These are phyloP conservation scores for Echinochloa phyllopogon DNA, from an alignment of 176 grass and related monocot species.

Conservation along the genomic window DNA sequence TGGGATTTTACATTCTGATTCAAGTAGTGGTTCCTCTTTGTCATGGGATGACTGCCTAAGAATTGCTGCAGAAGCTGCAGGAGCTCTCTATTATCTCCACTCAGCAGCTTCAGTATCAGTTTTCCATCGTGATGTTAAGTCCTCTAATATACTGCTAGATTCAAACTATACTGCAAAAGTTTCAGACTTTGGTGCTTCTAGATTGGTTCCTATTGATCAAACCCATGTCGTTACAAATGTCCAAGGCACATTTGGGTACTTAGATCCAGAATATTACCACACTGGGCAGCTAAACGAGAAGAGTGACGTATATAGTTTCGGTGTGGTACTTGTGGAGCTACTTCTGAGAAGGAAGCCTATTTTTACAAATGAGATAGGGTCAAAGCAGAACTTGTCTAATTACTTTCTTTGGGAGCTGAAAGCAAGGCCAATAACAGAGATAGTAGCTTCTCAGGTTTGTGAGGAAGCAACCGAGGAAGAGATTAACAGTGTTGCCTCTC, in stretches of 20 bases:
- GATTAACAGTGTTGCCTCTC: neutral
- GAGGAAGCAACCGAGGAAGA: slow-evolving; percentile 30
- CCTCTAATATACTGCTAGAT: neutral
- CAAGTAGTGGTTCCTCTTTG: neutral
- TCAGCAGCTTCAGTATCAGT: neutral
- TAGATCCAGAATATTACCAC: slow-evolving; percentile 54
- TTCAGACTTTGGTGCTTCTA: slow-evolving; percentile 7
- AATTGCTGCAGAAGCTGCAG: slow-evolving; percentile 19
- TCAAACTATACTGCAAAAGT: neutral
- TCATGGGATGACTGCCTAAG: neutral
- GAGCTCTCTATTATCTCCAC: slow-evolving; percentile 8
- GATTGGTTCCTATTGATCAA: slow-evolving; percentile 8
- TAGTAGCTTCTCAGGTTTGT: neutral
- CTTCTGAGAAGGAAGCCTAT: slow-evolving; percentile 20
- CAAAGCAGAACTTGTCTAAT: neutral
- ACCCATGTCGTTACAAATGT: neutral
- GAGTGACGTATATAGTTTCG: slow-evolving; percentile 50
- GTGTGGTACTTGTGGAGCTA: slow-evolving; percentile 40
- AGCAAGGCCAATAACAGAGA: neutral
- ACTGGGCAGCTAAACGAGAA: slow-evolving; percentile 42
- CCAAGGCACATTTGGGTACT: slow-evolving; percentile 53
- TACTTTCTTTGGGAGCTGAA: neutral
- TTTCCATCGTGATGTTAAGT: slow-evolving; percentile 13
- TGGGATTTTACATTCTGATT: neutral
- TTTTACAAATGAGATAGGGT: neutral